Conservation (phyloP, 805 yeast genomes). For the Ogataea zsoltii region DNA sequence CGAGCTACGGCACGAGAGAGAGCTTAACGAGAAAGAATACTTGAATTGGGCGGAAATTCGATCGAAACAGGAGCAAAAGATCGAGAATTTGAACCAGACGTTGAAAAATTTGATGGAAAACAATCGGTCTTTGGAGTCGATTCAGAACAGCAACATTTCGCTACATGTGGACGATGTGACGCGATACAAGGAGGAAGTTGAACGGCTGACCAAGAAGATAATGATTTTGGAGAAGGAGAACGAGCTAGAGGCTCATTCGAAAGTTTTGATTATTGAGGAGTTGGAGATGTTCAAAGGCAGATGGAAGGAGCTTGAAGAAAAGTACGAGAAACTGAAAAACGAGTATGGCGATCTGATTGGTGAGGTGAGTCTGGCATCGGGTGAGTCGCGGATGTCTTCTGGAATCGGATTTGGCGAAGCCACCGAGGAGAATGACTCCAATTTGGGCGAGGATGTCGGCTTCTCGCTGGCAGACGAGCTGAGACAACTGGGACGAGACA, state of each 20-base stretch:
- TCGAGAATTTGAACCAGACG: conserved; percentile 23
- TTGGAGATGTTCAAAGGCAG: conserved; percentile 49
- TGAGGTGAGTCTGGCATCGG: conserved; percentile 21
- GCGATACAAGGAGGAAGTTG: conserved; percentile 22
- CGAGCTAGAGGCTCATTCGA: conserved; percentile 54
- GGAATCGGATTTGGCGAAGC: conserved; percentile 1
- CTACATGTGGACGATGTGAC: conserved; percentile 15
- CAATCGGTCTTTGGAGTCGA: conserved; percentile 16
- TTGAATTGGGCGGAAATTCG: conserved; percentile 31
- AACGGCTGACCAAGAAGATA: conserved; percentile 23
- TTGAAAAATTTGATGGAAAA: conserved; percentile 19
- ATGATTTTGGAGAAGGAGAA: conserved; percentile 48
- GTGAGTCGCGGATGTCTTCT: conserved; percentile 3
- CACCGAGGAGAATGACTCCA: not conserved
- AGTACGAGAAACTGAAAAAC: conserved; percentile 28
- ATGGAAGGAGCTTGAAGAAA: conserved; percentile 28
- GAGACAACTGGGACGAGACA: conserved; percentile 10
- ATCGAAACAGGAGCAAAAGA: conserved; percentile 28
- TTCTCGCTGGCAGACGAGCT: conserved; percentile 25
- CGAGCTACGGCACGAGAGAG: conserved; percentile 32
- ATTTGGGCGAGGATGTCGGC: conserved; percentile 8
- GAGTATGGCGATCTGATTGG: conserved; percentile 32
- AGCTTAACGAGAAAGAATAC: conserved; percentile 32
- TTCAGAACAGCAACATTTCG: conserved; percentile 10
- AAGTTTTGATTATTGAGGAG: conserved; percentile 53